Base-by-base conservation (phyloP, 352 stramenopile species). In the Globisporangium uncinulatum region DNA sequence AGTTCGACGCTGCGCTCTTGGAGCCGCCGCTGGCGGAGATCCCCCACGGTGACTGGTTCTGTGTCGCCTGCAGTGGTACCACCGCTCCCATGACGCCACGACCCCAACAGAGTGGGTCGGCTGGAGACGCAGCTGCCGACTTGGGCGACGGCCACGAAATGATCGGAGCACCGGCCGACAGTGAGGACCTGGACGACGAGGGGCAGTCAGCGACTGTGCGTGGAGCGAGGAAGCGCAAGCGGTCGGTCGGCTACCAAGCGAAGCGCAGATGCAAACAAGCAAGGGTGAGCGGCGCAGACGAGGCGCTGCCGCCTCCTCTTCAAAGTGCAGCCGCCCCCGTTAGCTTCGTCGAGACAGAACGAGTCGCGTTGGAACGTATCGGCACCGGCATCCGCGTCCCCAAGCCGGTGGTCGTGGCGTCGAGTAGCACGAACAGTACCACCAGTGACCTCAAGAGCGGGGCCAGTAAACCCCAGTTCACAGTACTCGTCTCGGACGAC, bases 41-140 rank as follows among this genome's bases (percentile, higher is more conserved):
- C 34, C 75, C 78, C 10, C 62, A 82, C 36, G 70, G 71, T 6
- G 71, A 83, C 29, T 86, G 75, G 75, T 86, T 74, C 19, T 86
- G 75, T 36, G 29, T 21, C 10, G 3, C 20, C 6, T 66, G 60
- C 24, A 44, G 54, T 2, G 21, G 29, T 13, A 36, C 34, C 34
- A 6, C 34, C 7, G 34, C 34, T 13, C 7, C 34, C 24, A 29
- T 29, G 24, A 29, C 24, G 24, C 4, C 24, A 29, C 24, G 24
- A 29, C 24, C 1, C 24, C 24, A 29, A 29, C 24, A 29, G 24
- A 29, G 24, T 29, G 24, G 24, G 24, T 29, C 24, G 24, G 24
- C 24, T 13, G 34, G 34, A 48, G 21, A 48, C 43, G 31, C 11
- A 19, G 19, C 5, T 19, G 42, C 0, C 24, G 24, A 29, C 24